Conservation (phyloP, 2,329 filamentous ascomycete genomes). For the Aureobasidium lini region DNA sequence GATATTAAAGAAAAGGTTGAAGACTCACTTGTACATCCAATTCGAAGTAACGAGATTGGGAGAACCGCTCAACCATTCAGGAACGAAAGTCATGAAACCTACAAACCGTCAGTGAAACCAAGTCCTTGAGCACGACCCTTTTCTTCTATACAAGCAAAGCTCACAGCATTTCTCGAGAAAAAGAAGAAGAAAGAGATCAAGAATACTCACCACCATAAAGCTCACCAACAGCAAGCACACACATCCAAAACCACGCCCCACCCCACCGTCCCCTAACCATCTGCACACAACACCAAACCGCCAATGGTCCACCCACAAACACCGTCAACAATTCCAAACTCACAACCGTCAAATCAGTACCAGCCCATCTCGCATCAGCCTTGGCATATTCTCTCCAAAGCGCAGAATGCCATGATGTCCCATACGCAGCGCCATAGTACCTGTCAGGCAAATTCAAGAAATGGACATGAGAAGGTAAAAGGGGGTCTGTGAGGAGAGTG, state of each 20-base stretch:
- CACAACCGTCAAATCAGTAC: slow-evolving; percentile 51
- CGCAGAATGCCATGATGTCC: slow-evolving; percentile 42
- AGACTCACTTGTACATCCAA: slow-evolving; percentile 49
- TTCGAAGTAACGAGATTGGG: slow-evolving; percentile 51
- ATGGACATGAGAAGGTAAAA: slow-evolving; percentile 41
- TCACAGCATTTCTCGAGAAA: neutral
- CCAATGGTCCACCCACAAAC: slow-evolving; percentile 50
- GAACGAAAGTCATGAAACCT: slow-evolving; percentile 58
- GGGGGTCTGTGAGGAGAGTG: slow-evolving; percentile 27
- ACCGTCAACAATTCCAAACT: slow-evolving; percentile 56
- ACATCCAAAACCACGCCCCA: slow-evolving; percentile 49
- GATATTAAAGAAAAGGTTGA: neutral
- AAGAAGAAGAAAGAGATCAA: neutral
- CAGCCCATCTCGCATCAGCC: slow-evolving; percentile 55
- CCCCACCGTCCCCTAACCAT: slow-evolving; percentile 27
- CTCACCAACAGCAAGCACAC: slow-evolving; percentile 54
- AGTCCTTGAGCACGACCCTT: neutral
- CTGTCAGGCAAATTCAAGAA: slow-evolving; percentile 48
- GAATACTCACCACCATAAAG: slow-evolving; percentile 48
- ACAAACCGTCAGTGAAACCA: neutral
- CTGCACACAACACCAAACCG: slow-evolving; percentile 49
- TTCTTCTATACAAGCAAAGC: neutral
- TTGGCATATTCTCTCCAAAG: slow-evolving; percentile 62
- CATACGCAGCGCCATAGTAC: slow-evolving; percentile 54
- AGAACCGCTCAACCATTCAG: slow-evolving; percentile 55